Evolutionary conservation across 1,284 basidiomycete species (phyloP).

Genomic region (Boletus smithii): DNA sequence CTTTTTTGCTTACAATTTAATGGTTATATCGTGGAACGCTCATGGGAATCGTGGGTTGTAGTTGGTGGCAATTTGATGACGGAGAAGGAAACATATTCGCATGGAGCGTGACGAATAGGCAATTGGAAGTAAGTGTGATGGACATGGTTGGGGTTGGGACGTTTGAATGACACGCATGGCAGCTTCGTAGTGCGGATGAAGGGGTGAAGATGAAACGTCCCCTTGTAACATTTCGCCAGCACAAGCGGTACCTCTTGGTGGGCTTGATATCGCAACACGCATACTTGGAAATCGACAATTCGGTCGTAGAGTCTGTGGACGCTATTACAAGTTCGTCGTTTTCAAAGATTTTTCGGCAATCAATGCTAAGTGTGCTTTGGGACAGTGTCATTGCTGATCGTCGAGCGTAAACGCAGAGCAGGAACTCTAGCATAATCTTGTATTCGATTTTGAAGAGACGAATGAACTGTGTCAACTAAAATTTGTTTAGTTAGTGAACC

Average conservation of each 20-base stretch:
- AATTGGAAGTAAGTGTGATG: conserved; percentile 19
- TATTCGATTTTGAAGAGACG: neutral
- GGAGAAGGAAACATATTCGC: conserved; percentile 23
- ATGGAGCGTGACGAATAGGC: conserved; percentile 14
- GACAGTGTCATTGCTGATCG: conserved; percentile 24
- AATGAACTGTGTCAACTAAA: conserved; percentile 17
- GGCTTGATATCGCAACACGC: conserved; percentile 38
- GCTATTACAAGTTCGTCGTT: conserved; percentile 35
- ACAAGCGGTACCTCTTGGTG: conserved; percentile 37
- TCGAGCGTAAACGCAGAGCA: conserved; percentile 19
- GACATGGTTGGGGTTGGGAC: neutral
- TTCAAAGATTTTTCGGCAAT: too few species aligned
- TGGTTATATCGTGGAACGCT: conserved; percentile 3
- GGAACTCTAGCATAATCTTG: conserved; percentile 5
- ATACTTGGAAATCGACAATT: conserved; percentile 38
- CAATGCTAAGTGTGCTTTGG: conserved; percentile 6
- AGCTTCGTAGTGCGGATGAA: conserved; percentile 19
- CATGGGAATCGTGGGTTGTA: conserved; percentile 16
- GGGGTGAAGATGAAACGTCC: conserved; percentile 12
- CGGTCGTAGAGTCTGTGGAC: conserved; percentile 37
- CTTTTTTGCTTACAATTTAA: too few species aligned
- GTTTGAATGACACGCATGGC: neutral
- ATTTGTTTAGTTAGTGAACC: conserved; percentile 8
- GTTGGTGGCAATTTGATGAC: conserved; percentile 28
- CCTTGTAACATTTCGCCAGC: conserved; percentile 37